These are phyloP conservation scores for Usnea hakonensis DNA, from an alignment of 495 filamentous ascomycete genomes.

Conservation along the genomic window DNA sequence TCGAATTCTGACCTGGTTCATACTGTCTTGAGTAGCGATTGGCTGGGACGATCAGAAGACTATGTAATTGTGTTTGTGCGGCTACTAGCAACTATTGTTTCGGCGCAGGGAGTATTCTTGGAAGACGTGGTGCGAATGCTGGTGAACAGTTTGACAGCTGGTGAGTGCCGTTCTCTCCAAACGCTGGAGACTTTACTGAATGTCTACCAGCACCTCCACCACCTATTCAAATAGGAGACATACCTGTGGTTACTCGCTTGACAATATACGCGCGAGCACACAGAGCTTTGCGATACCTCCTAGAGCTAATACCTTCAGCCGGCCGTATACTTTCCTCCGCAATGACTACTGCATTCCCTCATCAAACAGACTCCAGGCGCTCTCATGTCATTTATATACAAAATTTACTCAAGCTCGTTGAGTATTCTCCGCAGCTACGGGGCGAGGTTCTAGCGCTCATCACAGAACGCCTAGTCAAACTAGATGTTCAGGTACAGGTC, in stretches of 20 bases:
- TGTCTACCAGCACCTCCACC: constrained; percentile 33
- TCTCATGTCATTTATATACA: constrained; percentile 68
- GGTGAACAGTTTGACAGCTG: constrained; percentile 59
- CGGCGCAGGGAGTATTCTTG: constrained; percentile 64
- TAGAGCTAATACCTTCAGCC: constrained; percentile 69
- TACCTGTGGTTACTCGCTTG: constrained; percentile 47
- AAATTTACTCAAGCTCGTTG: constrained; percentile 66
- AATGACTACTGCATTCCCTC: constrained; percentile 62
- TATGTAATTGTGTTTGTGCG: constrained; percentile 74
- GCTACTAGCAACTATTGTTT: constrained; percentile 72
- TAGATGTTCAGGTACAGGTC: constrained; percentile 89
- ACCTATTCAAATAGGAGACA: constrained; percentile 52
- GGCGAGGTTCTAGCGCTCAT: constrained; percentile 76
- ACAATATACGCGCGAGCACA: constrained; percentile 64
- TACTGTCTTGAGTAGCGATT: constrained; percentile 64
- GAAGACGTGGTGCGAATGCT: constrained; percentile 65
- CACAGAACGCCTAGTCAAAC: constrained; percentile 75
- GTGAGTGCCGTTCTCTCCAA: constrained; percentile 27
- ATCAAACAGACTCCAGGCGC: constrained; percentile 60
- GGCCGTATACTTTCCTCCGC: constrained; percentile 60
- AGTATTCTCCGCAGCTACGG: constrained; percentile 72
- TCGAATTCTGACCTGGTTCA: constrained; percentile 67
- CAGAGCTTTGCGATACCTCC: constrained; percentile 62
- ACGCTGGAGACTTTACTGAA: constrained; percentile 7
- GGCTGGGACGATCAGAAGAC: constrained; percentile 74